phyloP scores from a whole-genome alignment of 805 yeast species.

The Saccharomycopsis sp. region DNA sequence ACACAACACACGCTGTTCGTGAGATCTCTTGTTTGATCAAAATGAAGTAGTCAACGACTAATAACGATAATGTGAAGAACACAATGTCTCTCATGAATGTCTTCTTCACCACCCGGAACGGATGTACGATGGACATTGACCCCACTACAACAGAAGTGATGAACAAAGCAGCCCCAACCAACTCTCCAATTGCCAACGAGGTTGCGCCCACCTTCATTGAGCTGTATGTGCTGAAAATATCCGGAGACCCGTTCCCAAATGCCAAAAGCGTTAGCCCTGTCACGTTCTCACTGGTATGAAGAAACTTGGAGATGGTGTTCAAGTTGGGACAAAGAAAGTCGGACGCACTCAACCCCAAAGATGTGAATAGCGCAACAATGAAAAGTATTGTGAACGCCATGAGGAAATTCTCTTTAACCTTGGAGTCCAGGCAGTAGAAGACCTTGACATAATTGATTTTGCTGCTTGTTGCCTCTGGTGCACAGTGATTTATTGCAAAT shows the following conservation, averaged over 20 bases:
- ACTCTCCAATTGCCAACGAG: conserved; percentile 77
- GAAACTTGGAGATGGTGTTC: conserved; percentile 48
- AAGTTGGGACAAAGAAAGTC: conserved; percentile 77
- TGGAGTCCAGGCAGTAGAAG: conserved; percentile 24
- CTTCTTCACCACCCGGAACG: conserved; percentile 42
- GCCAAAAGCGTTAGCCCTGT: conserved; percentile 86
- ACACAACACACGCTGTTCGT: conserved; percentile 44
- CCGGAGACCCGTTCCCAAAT: conserved; percentile 89
- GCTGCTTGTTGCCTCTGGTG: conserved; percentile 28
- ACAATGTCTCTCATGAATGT: conserved; percentile 52
- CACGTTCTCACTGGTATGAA: conserved; percentile 63
- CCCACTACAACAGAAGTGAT: conserved; percentile 77
- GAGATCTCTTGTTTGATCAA: conserved; percentile 47
- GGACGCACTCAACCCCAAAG: conserved; percentile 73
- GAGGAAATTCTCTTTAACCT: neutral
- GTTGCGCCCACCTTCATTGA: conserved; percentile 69
- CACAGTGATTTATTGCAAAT: conserved; percentile 31
- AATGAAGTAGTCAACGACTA: conserved; percentile 39
- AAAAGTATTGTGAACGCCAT: conserved; percentile 21
- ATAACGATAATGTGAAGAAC: conserved; percentile 45
- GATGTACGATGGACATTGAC: conserved; percentile 57
- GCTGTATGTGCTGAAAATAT: conserved; percentile 72
- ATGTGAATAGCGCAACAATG: conserved; percentile 41
- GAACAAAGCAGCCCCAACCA: conserved; percentile 85
- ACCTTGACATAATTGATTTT: conserved; percentile 31